Evolutionary conservation across 2,329 filamentous ascomycete species (phyloP), one percentile per base, ranked within the genome.

Genomic region (Pseudofabraea citricarpa): DNA sequence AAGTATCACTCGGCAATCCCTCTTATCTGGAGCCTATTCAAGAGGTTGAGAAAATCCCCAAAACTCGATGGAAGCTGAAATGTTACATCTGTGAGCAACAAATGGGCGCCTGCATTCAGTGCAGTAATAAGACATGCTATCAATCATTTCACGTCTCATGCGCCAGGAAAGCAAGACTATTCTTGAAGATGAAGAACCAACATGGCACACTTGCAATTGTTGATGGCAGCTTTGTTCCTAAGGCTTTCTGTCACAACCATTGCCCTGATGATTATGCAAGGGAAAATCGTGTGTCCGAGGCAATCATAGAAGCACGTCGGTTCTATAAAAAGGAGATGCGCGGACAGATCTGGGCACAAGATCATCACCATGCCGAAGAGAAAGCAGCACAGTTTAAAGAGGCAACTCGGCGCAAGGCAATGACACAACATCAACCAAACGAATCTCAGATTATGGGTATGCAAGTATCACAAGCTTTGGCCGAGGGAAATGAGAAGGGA

Each of bases 1-100:
- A 98, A 67, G 89, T 97, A 6, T 91, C 88, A 4, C 79, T 98
- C 39, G 93, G 90, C 12, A 98, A 98, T 59, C 86, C 89, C 49
- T 95, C 90, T 6, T 93, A 97, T 62, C 96, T 97, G 88, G 93
- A 98, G 60, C 93, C 93, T 0, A 90, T 98, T 40, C 94, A 93
- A 73, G 93, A 97, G 55, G 88, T 98, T 26, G 93, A 98, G 62
- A 96, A 96, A 65, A 91, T 98, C 3, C 93, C 93, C 1, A 93
- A 90, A 62, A 90, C 84, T 48, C 79, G 93, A 49, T 98, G 93
- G 93, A 94, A 87, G 63, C 71, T 96, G 59, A 83, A 79, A 31
- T 98, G 93, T 68, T 98, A 98, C 64, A 94, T 98, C 45, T 98
- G 93, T 68, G 85, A 90, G 53, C 93, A 98, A 66, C 86, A 84